Evolutionary conservation across 495 filamentous ascomycete genomes (phyloP), one percentile per base, ranked within the genome.

Genomic region (Hypoxylon perforatum): DNA sequence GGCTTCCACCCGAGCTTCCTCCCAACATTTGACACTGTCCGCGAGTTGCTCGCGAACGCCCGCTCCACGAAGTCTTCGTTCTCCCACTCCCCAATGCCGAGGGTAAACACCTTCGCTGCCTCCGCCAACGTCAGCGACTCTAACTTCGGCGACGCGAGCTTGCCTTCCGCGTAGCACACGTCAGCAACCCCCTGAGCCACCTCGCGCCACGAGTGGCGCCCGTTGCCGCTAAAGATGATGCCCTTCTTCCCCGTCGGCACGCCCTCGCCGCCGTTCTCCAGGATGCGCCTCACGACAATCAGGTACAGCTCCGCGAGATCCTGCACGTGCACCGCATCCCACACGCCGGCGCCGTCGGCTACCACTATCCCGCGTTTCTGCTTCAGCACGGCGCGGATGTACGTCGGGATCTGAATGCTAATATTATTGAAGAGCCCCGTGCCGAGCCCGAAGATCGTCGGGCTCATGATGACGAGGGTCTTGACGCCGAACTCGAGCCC

Each of bases 371-470:
- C 70, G 7, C 69, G 59, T 14, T 78, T 75, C 8, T 49, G 57
- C 14, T 73, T 54, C 3, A 83, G 17, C 7, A 73, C 70, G 3
- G 71, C 53, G 14, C 67, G 52, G 0, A 76, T 64, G 23, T 73
- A 42, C 17, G 45, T 18, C 9, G 80, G 80, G 6, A 81, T 58
- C 67, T 84, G 81, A 19, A 81, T 76, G 39, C 76, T 76, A 1
- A 52, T 47, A 10, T 63, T 72, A 39, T 83, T 80, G 69, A 81
- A 81, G 0, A 69, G 63, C 33, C 82, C 84, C 1, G 69, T 75
- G 8, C 83, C 82, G 1, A 69, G 35, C 23, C 83, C 83, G 63
- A 78, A 86, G 33, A 86, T 82, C 6, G 78, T 77, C 12, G 81
- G 81, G 1, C 76, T 70, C 71, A 82, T 83, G 50, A 87, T 75